Conservation (phyloP, 139 green algal species). For the Chlorella sp. region DNA sequence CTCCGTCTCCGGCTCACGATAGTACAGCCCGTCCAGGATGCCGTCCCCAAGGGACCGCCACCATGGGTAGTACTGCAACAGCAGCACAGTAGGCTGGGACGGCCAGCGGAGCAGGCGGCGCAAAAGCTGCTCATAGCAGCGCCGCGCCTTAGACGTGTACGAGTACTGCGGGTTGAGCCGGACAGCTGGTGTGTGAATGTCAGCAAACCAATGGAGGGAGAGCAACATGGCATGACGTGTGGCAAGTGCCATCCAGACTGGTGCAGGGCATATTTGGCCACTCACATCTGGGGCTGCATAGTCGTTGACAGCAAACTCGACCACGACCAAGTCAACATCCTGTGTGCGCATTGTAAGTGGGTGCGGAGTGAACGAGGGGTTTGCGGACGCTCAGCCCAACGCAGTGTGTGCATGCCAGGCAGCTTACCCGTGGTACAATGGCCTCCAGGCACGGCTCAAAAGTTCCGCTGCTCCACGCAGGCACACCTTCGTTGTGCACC, state of each 20-base stretch:
- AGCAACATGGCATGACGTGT: too few species aligned
- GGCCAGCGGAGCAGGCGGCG: conserved; percentile 7
- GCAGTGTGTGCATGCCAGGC: background rate
- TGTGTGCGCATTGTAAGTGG: background rate
- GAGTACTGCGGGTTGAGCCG: too few species aligned
- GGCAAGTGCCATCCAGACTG: background rate
- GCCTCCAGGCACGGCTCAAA: background rate
- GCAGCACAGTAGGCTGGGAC: background rate
- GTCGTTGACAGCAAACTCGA: conserved; percentile 25
- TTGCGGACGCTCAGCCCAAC: background rate
- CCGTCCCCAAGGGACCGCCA: background rate
- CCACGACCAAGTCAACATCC: background rate
- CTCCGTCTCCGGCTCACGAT: conserved; percentile 12
- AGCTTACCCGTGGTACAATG: background rate
- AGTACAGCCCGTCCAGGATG: background rate
- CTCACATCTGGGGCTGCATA: background rate
- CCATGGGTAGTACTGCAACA: conserved; percentile 25
- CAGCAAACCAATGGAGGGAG: too few species aligned
- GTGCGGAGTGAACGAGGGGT: background rate
- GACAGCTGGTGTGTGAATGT: too few species aligned
- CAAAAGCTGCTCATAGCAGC: background rate
- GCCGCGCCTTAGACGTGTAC: background rate
- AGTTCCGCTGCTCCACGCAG: background rate
- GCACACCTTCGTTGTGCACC: conserved; percentile 1
- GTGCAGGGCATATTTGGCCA: too few species aligned